Conservation (phyloP, 23 red algal genomes). For the Gracilariopsis chorda region DNA sequence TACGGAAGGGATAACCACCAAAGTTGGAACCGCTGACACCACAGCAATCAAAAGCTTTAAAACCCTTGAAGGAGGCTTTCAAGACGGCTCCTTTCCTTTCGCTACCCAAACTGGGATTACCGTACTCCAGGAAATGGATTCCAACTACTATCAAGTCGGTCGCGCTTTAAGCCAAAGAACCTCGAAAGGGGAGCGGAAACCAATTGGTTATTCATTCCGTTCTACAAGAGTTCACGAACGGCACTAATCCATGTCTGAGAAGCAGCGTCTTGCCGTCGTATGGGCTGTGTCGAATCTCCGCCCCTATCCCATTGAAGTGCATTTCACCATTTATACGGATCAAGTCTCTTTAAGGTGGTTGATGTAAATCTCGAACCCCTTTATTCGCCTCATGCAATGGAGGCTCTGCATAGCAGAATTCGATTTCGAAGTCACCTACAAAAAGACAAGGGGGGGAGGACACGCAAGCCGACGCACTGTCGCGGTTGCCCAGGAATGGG, state of each 20-base stretch:
- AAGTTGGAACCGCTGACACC: not conserved
- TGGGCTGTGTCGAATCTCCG: not conserved
- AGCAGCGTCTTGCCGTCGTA: not conserved
- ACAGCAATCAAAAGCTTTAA: too few relatives aligned
- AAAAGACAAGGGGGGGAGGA: not conserved
- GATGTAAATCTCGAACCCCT: constrained; percentile 1
- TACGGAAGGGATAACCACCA: not conserved
- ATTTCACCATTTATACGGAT: not conserved
- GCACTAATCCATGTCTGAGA: too few relatives aligned
- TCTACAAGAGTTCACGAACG: too few relatives aligned
- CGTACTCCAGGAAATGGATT: not conserved
- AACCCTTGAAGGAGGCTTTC: too few relatives aligned
- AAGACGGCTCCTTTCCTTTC: too few relatives aligned
- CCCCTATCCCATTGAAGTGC: not conserved
- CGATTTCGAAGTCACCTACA: constrained; percentile 20
- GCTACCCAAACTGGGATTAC: not conserved
- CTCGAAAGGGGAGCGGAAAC: not conserved
- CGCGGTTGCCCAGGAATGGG: not conserved
- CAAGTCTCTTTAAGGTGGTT: not conserved
- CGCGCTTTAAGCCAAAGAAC: not conserved
- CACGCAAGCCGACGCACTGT: not conserved
- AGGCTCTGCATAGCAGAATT: constrained; percentile 12
- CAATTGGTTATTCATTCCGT: too few relatives aligned
- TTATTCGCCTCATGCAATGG: constrained; percentile 1
- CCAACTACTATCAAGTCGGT: not conserved